phyloP scores from a whole-genome alignment of 495 filamentous ascomycete species.

The Xylaria scruposa region DNA sequence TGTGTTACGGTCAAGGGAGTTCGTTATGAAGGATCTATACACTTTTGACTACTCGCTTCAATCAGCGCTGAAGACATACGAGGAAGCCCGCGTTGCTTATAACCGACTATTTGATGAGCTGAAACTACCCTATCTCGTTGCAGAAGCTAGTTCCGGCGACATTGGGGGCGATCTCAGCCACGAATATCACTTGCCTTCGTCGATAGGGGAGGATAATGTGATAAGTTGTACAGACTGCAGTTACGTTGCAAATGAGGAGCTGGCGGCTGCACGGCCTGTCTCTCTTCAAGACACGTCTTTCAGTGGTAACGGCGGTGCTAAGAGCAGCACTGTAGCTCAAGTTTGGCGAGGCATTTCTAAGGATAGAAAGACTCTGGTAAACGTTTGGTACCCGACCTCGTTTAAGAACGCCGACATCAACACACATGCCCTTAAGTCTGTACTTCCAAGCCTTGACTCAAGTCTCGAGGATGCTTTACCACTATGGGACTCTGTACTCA shows the following conservation, averaged over 20 bases:
- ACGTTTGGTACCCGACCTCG: conserved; percentile 66
- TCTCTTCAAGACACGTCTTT: conserved; percentile 32
- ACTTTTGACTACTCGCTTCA: conserved; percentile 80
- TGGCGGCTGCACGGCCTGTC: conserved; percentile 54
- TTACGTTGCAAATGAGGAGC: conserved; percentile 86
- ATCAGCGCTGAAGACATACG: conserved; percentile 78
- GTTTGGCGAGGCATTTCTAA: conserved; percentile 74
- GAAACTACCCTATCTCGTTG: conserved; percentile 81
- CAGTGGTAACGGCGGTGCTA: conserved; percentile 17
- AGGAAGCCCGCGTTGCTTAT: conserved; percentile 73
- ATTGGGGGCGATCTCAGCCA: conserved; percentile 94
- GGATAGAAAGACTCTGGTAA: conserved; percentile 69
- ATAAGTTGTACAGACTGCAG: conserved; percentile 75
- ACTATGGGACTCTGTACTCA: conserved; percentile 56
- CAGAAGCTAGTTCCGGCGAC: conserved; percentile 90
- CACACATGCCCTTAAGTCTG: conserved; percentile 69
- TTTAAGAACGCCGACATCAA: conserved; percentile 64
- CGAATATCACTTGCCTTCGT: conserved; percentile 87
- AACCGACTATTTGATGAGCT: conserved; percentile 78
- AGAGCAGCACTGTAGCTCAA: conserved; percentile 32
- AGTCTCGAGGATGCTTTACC: conserved; percentile 66
- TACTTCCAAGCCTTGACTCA: conserved; percentile 77
- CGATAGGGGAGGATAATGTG: conserved; percentile 84
- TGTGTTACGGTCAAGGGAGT: conserved; percentile 87
- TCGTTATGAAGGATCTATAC: conserved; percentile 98